These are phyloP conservation scores for Phytomonas serpens DNA, from an alignment of 208 protist species.

Conservation along the genomic window DNA sequence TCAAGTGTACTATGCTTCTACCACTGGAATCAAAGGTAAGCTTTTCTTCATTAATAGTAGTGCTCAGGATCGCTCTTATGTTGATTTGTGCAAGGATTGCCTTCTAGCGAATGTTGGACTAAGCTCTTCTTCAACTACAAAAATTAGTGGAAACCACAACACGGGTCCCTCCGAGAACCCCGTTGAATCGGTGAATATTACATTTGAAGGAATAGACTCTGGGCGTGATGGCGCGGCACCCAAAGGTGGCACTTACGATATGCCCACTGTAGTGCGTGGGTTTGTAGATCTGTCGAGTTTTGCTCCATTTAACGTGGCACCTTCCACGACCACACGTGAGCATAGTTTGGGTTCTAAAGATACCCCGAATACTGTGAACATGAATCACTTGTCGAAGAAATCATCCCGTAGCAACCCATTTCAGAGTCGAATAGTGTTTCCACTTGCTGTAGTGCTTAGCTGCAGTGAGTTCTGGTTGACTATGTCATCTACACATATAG, in stretches of 20 bases:
- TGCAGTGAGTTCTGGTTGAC: constrained; percentile 39
- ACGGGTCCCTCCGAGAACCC: neutral
- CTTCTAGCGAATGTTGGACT: neutral
- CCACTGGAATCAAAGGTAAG: constrained; percentile 34
- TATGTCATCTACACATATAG: constrained; percentile 24
- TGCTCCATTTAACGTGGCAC: neutral
- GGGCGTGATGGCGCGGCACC: neutral
- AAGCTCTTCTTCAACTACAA: neutral
- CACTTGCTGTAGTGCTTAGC: constrained; percentile 25
- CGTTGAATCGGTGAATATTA: neutral
- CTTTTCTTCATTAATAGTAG: constrained; percentile 29
- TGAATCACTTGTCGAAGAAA: neutral
- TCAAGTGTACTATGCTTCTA: constrained; percentile 39
- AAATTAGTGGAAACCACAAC: neutral
- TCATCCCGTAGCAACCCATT: neutral
- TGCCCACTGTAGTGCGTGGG: neutral
- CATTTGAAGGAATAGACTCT: neutral
- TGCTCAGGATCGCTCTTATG: constrained; percentile 9
- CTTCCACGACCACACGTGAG: neutral
- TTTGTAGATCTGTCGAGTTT: neutral
- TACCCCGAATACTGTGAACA: neutral
- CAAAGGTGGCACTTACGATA: neutral
- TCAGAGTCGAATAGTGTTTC: constrained; percentile 8
- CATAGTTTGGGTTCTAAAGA: neutral
- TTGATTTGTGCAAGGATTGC: constrained; percentile 24